phyloP scores from a whole-genome alignment of 2,329 filamentous ascomycete genomes.

The Aspergillus clavatus region DNA sequence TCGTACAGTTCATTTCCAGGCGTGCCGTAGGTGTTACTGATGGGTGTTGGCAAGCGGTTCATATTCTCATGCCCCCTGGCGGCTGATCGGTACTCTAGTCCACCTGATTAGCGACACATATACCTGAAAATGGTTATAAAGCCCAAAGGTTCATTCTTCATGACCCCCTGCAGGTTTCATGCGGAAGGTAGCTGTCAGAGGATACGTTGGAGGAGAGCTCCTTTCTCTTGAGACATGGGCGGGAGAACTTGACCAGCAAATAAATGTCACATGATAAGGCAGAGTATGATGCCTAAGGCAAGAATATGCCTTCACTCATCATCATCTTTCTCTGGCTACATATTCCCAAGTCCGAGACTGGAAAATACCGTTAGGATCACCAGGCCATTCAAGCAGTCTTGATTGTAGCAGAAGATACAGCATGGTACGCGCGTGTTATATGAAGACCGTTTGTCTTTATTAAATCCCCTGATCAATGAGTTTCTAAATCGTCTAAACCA shows the following conservation, averaged over 20 bases:
- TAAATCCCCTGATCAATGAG: not conserved
- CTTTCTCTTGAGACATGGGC: not conserved
- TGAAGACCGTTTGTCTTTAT: no score
- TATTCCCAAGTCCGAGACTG: no score
- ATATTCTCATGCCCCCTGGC: conserved; percentile 21
- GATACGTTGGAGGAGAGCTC: not conserved
- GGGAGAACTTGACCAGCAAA: no score
- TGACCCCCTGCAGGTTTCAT: not conserved
- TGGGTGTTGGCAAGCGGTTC: conserved; percentile 12
- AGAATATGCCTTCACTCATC: no score
- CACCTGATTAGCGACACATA: not conserved
- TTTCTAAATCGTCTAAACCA: not conserved
- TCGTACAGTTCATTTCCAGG: conserved; percentile 61
- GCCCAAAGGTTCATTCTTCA: not conserved
- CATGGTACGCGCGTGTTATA: no score
- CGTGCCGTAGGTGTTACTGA: conserved; percentile 8
- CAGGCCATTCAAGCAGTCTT: no score
- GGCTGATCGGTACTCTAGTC: not conserved
- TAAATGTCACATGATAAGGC: no score
- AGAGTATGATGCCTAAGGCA: no score
- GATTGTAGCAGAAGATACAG: no score
- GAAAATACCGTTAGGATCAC: no score
- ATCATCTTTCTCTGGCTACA: no score
- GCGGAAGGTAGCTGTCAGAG: not conserved
- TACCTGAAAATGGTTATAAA: not conserved